A percentile compares a stretch with the other conserved stretches of the same genome.
These are phyloP conservation scores for Paramecium octaurelia DNA, from an alignment of 73 alveolate genomes.

Conservation along the genomic window DNA sequence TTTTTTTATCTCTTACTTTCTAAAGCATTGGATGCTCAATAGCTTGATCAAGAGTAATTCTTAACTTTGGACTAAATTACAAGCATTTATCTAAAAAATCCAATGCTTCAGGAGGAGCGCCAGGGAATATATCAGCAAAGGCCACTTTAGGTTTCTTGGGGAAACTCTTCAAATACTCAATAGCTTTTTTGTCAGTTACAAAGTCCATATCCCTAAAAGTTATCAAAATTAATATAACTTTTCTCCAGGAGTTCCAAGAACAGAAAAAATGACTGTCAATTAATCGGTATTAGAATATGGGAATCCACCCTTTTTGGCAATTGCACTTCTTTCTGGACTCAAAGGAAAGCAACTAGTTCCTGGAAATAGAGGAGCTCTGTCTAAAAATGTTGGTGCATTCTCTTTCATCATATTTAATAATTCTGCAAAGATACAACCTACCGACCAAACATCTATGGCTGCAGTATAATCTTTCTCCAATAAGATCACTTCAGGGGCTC, in stretches of 20 bases:
- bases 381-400: constrained; percentile 86
- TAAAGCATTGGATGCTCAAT: constrained; percentile 80
- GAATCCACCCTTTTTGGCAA: constrained; percentile 78
- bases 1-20: constrained; percentile 53
- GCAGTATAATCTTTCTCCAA: constrained; percentile 94
- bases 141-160: constrained; percentile 67
- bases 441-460: constrained; percentile 96
- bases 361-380: constrained; percentile 98
- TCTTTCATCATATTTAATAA: constrained; percentile 96
- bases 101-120: constrained; percentile 72
- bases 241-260: constrained; percentile 91
- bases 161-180: constrained; percentile 80
- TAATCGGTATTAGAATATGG: constrained; percentile 88
- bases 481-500: constrained; percentile 98
- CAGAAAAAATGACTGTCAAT: constrained; percentile 85
- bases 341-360: constrained; percentile 98
- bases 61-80: constrained; percentile 78
- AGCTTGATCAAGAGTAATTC: constrained; percentile 86
- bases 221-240: constrained; percentile 66
- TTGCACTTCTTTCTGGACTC: constrained; percentile 90
- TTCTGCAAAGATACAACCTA: constrained; percentile 97
- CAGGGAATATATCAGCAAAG: constrained; percentile 74
- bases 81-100: constrained; percentile 76
- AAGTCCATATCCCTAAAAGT: constrained; percentile 63
- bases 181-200: constrained; percentile 86